Conservation (phyloP, 495 filamentous ascomycete species). For the Apiosordaria backusii region DNA sequence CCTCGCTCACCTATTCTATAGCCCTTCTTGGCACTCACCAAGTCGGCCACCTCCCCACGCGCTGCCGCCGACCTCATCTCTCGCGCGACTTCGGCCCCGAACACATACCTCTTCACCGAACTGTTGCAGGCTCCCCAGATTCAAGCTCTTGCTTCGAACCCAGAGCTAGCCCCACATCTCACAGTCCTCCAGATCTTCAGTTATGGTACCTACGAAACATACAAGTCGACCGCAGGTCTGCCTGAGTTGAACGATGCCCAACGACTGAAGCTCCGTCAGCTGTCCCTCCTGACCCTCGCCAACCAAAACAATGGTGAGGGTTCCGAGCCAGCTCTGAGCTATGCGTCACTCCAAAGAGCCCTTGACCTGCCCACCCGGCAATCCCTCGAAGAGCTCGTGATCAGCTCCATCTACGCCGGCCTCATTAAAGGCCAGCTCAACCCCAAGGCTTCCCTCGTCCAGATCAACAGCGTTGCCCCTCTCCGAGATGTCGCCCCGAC, state of each 20-base stretch:
- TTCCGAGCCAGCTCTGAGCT: slow-evolving; percentile 53
- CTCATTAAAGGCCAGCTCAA: slow-evolving; percentile 80
- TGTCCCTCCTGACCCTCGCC: slow-evolving; percentile 78
- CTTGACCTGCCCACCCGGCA: slow-evolving; percentile 66
- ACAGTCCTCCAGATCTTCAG: slow-evolving; percentile 86
- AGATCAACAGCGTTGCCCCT: slow-evolving; percentile 73
- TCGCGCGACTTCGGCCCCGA: slow-evolving; percentile 80
- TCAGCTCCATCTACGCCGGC: slow-evolving; percentile 80
- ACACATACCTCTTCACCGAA: slow-evolving; percentile 93
- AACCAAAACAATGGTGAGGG: slow-evolving; percentile 44
- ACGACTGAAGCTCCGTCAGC: slow-evolving; percentile 80
- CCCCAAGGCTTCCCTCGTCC: slow-evolving; percentile 64
- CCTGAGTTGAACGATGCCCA: slow-evolving; percentile 71
- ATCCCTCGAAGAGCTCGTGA: slow-evolving; percentile 86
- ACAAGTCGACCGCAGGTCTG: slow-evolving; percentile 51
- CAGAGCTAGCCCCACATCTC: slow-evolving; percentile 51
- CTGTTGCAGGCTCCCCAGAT: slow-evolving; percentile 80
- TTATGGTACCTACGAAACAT: slow-evolving; percentile 82
- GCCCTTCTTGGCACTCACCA: slow-evolving; percentile 84
- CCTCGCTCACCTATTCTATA: slow-evolving; percentile 34
- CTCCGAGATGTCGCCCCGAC: slow-evolving; percentile 78
- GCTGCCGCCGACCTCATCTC: slow-evolving; percentile 81
- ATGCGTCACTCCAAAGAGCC: slow-evolving; percentile 58
- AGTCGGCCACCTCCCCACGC: slow-evolving; percentile 76
- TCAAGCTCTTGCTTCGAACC: slow-evolving; percentile 59